Evolutionary conservation across 2,329 filamentous ascomycete species (phyloP).

Genomic region (Trichoderma sp.): DNA sequence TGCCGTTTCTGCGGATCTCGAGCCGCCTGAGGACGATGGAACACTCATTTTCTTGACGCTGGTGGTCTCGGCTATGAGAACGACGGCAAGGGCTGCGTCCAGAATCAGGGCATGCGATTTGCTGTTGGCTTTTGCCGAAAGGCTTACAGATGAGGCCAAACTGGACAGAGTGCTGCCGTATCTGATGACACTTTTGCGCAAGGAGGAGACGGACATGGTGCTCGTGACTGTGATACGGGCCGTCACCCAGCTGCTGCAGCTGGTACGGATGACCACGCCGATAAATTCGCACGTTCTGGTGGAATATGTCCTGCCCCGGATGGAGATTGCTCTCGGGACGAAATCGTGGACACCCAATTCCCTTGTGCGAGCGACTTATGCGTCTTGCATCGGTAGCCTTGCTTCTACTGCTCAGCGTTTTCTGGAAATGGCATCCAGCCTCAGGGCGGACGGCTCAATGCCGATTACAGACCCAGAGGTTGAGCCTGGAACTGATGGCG

Average conservation of each 20-base stretch:
- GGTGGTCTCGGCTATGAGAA: conserved; percentile 82
- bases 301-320: conserved; percentile 64
- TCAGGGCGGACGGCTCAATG: conserved; percentile 79
- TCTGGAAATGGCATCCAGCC: conserved; percentile 84
- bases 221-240: conserved; percentile 81
- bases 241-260: conserved; percentile 81
- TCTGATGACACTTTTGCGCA: conserved; percentile 70
- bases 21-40: conserved; percentile 74
- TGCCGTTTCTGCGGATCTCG: conserved; percentile 57
- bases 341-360: conserved; percentile 52
- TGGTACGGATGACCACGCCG: conserved; percentile 83
- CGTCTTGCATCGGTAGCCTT: conserved; percentile 84
- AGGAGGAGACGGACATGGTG: conserved; percentile 79
- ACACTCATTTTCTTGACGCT: conserved; percentile 89
- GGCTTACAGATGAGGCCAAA: conserved; percentile 91
- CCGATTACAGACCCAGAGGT: conserved; percentile 74
- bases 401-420: conserved; percentile 83
- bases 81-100: conserved; percentile 83
- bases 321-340: conserved; percentile 53
- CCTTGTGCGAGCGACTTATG: conserved; percentile 84
- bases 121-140: conserved; percentile 84
- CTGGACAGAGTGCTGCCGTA: conserved; percentile 91
- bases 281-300: conserved; percentile 68
- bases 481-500: conserved; percentile 62
- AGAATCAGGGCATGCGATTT: conserved; percentile 87